Conservation (phyloP, 345 rosid genomes). For the Noccaea bulbosa region DNA sequence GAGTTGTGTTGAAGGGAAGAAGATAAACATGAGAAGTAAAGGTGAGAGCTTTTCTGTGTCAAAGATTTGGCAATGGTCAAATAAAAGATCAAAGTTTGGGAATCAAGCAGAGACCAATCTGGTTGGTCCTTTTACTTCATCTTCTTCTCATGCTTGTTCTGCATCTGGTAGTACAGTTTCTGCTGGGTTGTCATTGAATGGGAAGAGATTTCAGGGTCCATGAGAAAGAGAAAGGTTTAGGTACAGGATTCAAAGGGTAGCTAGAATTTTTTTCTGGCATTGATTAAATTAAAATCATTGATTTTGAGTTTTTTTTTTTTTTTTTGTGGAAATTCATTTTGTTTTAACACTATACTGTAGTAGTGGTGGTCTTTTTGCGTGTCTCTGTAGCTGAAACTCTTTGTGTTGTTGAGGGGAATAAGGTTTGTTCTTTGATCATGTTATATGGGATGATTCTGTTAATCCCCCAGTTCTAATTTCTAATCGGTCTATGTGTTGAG, state of each 20-base stretch:
- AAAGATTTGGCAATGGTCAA: conserved; percentile 92
- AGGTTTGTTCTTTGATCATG: conserved; percentile 31
- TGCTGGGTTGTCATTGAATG: conserved; percentile 48
- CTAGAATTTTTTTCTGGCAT: conserved; percentile 20
- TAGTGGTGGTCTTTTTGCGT: conserved; percentile 32
- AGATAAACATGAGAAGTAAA: conserved; percentile 68
- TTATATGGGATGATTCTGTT: conserved; percentile 31
- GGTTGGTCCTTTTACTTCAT: conserved; percentile 41
- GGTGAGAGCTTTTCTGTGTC: conserved; percentile 97
- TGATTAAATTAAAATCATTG: conserved; percentile 42
- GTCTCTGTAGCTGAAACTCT: conserved; percentile 32
- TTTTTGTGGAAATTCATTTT: conserved; percentile 34
- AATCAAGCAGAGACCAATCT: conserved; percentile 49
- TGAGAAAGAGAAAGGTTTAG: conserved; percentile 41
- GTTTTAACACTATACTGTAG: conserved; percentile 34
- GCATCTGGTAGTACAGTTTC: conserved; percentile 36
- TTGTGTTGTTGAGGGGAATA: conserved; percentile 34
- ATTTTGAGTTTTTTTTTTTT: conserved; percentile 30
- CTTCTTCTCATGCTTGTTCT: conserved; percentile 40
- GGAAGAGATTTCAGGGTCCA: conserved; percentile 48
- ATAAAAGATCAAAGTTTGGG: conserved; percentile 58
- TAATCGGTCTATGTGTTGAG: conserved; percentile 15
- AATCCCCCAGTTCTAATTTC: conserved; percentile 16
- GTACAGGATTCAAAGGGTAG: conserved; percentile 39
- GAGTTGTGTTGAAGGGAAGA: conserved; percentile 67